These are phyloP conservation scores for Alternaria dauci DNA, from an alignment of 2,329 filamentous ascomycete genomes.

Conservation along the genomic window DNA sequence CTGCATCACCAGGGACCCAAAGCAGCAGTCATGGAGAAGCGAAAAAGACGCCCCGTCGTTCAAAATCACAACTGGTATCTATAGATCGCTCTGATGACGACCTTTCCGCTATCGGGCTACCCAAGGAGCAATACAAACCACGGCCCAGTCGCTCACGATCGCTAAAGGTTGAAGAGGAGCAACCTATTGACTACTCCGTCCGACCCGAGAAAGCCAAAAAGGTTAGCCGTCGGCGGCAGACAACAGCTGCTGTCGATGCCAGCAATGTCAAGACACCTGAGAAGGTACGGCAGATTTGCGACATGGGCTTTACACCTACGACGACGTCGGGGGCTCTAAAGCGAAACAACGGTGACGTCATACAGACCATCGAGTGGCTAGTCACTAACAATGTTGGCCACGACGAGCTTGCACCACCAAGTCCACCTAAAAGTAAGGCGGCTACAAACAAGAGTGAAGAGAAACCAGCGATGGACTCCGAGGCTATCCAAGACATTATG, in stretches of 20 bases:
- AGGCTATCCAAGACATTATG: conserved; percentile 13
- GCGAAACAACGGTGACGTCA: conserved; percentile 41
- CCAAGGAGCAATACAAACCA: conserved; percentile 48
- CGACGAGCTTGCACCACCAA: conserved; percentile 42
- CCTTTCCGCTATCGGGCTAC: conserved; percentile 30
- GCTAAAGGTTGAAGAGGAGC: conserved; percentile 26
- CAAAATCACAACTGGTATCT: conserved; percentile 11
- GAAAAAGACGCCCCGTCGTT: conserved; percentile 5
- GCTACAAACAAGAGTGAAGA: neutral
- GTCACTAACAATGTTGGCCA: conserved; percentile 34
- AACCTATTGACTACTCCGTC: conserved; percentile 42
- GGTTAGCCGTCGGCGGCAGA: conserved; percentile 35
- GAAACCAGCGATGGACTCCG: conserved; percentile 1
- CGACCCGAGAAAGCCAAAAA: conserved; percentile 39
- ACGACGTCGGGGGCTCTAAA: conserved; percentile 38
- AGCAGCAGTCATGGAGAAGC: neutral
- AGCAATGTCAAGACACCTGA: conserved; percentile 33
- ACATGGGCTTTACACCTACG: conserved; percentile 48
- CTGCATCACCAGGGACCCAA: conserved; percentile 1
- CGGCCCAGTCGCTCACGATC: conserved; percentile 50
- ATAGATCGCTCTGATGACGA: conserved; percentile 36
- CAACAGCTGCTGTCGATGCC: conserved; percentile 17
- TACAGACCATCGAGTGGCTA: conserved; percentile 44
- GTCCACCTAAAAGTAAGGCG: conserved; percentile 19
- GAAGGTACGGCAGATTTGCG: conserved; percentile 44